Base-by-base conservation (phyloP, 495 filamentous ascomycete genomes). In the Aspergillus olivimuriae region DNA sequence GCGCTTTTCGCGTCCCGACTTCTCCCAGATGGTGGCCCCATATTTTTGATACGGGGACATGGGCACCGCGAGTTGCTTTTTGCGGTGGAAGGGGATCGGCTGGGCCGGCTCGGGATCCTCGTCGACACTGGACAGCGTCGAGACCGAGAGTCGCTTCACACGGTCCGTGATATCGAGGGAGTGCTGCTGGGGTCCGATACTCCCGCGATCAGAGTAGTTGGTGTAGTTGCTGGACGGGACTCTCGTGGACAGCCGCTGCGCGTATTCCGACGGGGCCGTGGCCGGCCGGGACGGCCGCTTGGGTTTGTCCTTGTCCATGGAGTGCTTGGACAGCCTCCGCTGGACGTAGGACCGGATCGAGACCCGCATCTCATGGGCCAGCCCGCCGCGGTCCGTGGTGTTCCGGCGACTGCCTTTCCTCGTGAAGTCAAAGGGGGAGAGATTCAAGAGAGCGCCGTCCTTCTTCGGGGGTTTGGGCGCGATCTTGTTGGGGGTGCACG, bases 311-410 rank as follows among this genome's bases (percentile, higher is more conserved):
- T 53, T 38, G 34, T 50, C 34, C 26, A 53, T 20, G 9, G 58
- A 59, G 24, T 58, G 52, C 19, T 53, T 55, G 4, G 64, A 57
- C 2, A 65, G 40, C 3, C 59, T 62, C 14, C 58, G 58, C 17
- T 63, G 57, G 11, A 68, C 61, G 26, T 62, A 63, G 1, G 61
- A 65, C 28, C 62, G 65, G 39, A 70, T 63, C 1, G 67, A 70
- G 19, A 67, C 51, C 2, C 65, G 65, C 8, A 66, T 56, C 6
- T 59, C 60, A 47, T 60, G 45, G 1, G 55, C 57, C 10, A 58
- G 34, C 1, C 54, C 48, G n/a, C 51, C 18, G n/a, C 59, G 48
- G 1, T 46, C 38, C 1, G 60, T 48, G 12, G 57, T 50, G 19
- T 60, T 50, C 56, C 55, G 63, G 20, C 56, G 53, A 6, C 39